Evolutionary conservation across 1,284 basidiomycete genomes (phyloP).

Genomic region (Moesziomyces parantarcticus): DNA sequence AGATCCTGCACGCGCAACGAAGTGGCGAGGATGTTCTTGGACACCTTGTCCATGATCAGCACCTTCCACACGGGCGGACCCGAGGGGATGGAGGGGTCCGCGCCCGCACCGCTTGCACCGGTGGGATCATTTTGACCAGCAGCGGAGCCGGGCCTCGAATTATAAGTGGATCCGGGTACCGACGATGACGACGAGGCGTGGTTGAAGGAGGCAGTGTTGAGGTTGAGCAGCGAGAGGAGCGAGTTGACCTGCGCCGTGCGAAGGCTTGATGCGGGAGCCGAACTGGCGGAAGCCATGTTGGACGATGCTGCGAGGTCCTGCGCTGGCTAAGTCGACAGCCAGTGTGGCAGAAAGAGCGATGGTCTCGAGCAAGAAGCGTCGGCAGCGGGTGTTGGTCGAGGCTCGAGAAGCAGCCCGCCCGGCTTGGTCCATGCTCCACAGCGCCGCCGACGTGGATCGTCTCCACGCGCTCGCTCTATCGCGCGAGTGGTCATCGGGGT

Average conservation of each 20-base stretch:
- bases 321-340: not conserved
- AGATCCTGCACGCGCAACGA: constrained; percentile 94
- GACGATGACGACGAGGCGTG: constrained; percentile 41
- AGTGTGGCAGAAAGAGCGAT: not conserved
- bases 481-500: not conserved
- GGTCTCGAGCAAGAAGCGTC: not conserved
- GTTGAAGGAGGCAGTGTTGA: constrained; percentile 57
- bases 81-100: constrained; percentile 29
- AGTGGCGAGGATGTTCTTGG: constrained; percentile 95
- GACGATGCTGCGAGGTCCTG: not conserved
- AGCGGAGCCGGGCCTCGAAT: constrained; percentile 37
- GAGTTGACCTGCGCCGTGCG: constrained; percentile 59
- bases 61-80: constrained; percentile 95
- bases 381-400: too few species aligned
- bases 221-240: constrained; percentile 63
- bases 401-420: not conserved
- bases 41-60: constrained; percentile 90
- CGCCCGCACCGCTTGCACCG: not conserved
- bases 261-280: constrained; percentile 44
- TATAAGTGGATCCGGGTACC: constrained; percentile 39
- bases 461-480: not conserved
- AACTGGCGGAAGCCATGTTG: constrained; percentile 24
- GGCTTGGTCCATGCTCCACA: not conserved
- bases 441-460: not conserved
- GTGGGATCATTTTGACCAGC: constrained; percentile 37